Evolutionary conservation across 192 early-diverging fungal species (phyloP).

Genomic region (Backusella mclennaniae): DNA sequence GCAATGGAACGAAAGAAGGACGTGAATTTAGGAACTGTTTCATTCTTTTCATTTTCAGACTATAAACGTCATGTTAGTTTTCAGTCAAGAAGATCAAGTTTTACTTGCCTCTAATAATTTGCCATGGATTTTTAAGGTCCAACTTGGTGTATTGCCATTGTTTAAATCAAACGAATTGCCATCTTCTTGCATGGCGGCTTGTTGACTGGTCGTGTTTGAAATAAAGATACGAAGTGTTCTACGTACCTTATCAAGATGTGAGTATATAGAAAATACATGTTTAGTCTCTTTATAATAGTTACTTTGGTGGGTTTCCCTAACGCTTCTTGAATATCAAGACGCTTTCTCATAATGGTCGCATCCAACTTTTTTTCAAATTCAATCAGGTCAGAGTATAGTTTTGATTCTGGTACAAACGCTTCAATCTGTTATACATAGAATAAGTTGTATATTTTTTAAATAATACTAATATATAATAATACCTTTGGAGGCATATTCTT

Average conservation of each 20-base stretch:
- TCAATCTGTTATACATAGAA: constrained; percentile 63
- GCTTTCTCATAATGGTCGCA: constrained; percentile 87
- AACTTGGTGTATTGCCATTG: constrained; percentile 63
- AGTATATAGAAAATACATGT: not conserved
- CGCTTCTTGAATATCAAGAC: constrained; percentile 85
- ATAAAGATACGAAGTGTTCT: constrained; percentile 86
- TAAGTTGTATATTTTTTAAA: no score
- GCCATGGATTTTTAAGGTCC: constrained; percentile 92
- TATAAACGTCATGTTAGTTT: constrained; percentile 39
- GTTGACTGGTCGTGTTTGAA: constrained; percentile 84
- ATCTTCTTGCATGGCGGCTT: constrained; percentile 47
- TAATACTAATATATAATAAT: not conserved
- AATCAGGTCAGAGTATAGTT: constrained; percentile 79
- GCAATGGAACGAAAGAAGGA: constrained; percentile 80
- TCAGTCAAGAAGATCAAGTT: constrained; percentile 17
- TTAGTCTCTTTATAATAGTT: not conserved
- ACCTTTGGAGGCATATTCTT: constrained; percentile 31
- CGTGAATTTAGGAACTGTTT: constrained; percentile 78
- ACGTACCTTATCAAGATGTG: constrained; percentile 37
- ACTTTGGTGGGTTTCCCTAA: constrained; percentile 67
- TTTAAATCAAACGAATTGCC: constrained; percentile 47
- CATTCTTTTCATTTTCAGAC: constrained; percentile 38
- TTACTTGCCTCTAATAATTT: constrained; percentile 68
- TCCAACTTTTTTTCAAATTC: constrained; percentile 89
- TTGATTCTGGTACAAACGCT: constrained; percentile 88